Evolutionary conservation across 768 basidiomycete species (phyloP).

Genomic region (Coprinellus micaceus): DNA sequence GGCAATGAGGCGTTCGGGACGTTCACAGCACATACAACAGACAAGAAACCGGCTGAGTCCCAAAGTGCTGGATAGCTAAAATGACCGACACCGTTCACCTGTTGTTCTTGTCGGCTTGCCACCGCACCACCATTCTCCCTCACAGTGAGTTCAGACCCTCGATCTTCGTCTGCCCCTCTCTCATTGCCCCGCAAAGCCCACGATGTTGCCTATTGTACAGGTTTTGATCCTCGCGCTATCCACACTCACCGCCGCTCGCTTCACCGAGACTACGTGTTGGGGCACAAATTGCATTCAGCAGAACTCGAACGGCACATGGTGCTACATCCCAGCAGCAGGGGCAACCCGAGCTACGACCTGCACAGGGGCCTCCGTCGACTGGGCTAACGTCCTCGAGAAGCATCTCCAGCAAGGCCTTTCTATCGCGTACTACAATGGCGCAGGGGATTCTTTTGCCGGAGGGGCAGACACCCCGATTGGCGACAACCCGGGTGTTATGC

Average conservation of each 20-base stretch:
- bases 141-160: too few species aligned
- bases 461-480: slow-evolving; percentile 6
- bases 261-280: slow-evolving; percentile 6
- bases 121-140: too few species aligned
- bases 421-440: slow-evolving; percentile 11
- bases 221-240: neutral
- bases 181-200: too few species aligned
- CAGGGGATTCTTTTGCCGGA: slow-evolving; percentile 6
- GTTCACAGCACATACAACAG: too few species aligned
- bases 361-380: slow-evolving; percentile 1
- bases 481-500: slow-evolving; percentile 3
- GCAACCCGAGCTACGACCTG: slow-evolving; percentile 4
- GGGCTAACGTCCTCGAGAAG: slow-evolving; percentile 5
- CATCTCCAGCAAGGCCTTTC: slow-evolving; percentile 12
- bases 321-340: slow-evolving; percentile 5
- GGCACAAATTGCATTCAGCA: neutral
- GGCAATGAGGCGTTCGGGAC: too few species aligned
- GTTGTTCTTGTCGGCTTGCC: too few species aligned
- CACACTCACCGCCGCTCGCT: neutral
- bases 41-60: too few species aligned
- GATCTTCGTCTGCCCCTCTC: too few species aligned
- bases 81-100: too few species aligned
- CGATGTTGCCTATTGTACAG: too few species aligned
- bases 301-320: slow-evolving; percentile 9
- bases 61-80: too few species aligned